Base-by-base conservation (phyloP, 2,329 filamentous ascomycete species). In the Hypoxylon sp. region DNA sequence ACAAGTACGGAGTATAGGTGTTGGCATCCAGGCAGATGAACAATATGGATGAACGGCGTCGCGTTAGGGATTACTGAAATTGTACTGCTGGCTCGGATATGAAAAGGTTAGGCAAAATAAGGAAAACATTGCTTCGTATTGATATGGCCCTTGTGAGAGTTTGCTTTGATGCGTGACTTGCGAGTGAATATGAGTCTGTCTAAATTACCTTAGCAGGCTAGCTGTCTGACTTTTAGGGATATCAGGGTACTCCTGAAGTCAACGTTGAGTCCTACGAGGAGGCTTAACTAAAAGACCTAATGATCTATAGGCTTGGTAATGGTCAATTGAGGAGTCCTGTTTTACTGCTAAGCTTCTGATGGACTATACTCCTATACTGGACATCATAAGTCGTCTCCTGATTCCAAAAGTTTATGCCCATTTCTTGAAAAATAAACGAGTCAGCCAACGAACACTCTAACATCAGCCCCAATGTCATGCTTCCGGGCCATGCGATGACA, bases 11-110 rank as follows among this genome's bases (percentile, higher is more conserved):
- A 60, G 59, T 63, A 48, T 21, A 29, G 59, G 29, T 53, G 30
- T 43, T 55, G 30, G 29, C 29, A 39, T 55, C 43, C 16, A 30
- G 45, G 45, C 12, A 43, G 16, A 58, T 8, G 37, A 58, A 47
- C 53, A 58, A 57, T 50, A 51, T 51, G 63, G 58, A 65, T n/a
- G 58, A 41, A 58, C 5, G 63, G 63, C 52, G 57, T 61, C 43
- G 19, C 21, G 23, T 54, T 16, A 46, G 30, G 39, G 50, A 52
- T 45, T 51, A 37, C 27, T 52, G 47, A 63, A 11, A 61, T 65
- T 65, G 52, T 56, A 60, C 16, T 60, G 51, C 23, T 53, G 48
- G 46, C 32, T 34, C 27, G 61, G 50, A 34, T 21, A 30, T 19
- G 50, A 29, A 23, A 23, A 9, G 61, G 25, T 16, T 46, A 51